Conservation (phyloP, 2,329 filamentous ascomycete genomes). For the Fusarium sp. region DNA sequence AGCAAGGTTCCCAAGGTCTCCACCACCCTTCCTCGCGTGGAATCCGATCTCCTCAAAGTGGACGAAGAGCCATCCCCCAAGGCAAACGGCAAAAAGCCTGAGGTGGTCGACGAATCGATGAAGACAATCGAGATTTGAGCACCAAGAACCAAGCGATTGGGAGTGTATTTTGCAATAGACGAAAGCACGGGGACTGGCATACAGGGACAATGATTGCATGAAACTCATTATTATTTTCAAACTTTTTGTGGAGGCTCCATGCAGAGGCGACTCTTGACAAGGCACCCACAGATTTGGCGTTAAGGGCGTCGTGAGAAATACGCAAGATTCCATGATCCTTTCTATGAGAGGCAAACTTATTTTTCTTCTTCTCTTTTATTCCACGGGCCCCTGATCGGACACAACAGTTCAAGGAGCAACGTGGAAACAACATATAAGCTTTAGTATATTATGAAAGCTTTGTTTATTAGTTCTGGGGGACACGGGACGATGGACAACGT, state of each 20-base stretch:
- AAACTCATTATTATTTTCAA: constrained; percentile 47
- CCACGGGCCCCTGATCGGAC: constrained; percentile 1
- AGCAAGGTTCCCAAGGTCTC: constrained; percentile 53
- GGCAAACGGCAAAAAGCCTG: constrained; percentile 61
- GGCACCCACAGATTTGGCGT: constrained; percentile 49
- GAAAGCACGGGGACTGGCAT: constrained; percentile 48
- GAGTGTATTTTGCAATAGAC: constrained; percentile 42
- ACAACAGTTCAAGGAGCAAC: constrained; percentile 10
- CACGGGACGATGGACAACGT: constrained; percentile 8
- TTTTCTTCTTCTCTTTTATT: constrained; percentile 30
- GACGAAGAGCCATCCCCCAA: constrained; percentile 34
- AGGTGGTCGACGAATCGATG: constrained; percentile 67
- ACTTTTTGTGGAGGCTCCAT: constrained; percentile 55
- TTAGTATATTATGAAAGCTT: constrained; percentile 37
- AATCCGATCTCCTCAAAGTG: constrained; percentile 55
- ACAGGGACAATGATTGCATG: constrained; percentile 50
- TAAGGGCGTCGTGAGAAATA: constrained; percentile 49
- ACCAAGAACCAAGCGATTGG: constrained; percentile 23
- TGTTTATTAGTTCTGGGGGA: constrained; percentile 26
- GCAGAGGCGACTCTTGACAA: constrained; percentile 44
- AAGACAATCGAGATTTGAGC: constrained; percentile 73
- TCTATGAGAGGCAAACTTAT: constrained; percentile 36
- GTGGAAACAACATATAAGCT: constrained; percentile 41
- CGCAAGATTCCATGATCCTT: constrained; percentile 45
- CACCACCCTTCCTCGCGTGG: constrained; percentile 54